phyloP scores from a whole-genome alignment of 2,329 filamentous ascomycete species.

The Fusarium fujikuroi region DNA sequence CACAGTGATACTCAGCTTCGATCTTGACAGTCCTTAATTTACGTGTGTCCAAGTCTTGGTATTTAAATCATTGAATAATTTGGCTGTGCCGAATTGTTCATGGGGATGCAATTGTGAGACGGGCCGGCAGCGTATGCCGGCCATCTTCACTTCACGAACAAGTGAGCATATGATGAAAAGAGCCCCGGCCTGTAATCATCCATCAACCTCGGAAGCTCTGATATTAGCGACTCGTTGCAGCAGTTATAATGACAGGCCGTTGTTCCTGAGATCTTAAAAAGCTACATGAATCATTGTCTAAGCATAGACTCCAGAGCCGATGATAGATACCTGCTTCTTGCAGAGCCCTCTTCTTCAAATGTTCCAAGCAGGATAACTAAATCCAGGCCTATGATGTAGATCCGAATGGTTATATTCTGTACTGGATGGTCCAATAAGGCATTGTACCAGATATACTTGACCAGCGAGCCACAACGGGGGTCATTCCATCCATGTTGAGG shows the following conservation, averaged over 20 bases:
- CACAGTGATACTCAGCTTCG: background rate
- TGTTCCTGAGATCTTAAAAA: background rate
- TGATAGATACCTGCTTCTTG: background rate
- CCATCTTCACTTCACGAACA: background rate
- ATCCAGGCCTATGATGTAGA: background rate
- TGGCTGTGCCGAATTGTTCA: too few relatives aligned
- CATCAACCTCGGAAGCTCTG: background rate
- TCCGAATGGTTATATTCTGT: background rate
- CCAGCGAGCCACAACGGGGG: background rate
- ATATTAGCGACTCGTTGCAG: background rate
- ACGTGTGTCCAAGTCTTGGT: too few relatives aligned
- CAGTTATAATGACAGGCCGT: background rate
- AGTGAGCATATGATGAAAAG: background rate
- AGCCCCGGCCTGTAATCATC: background rate
- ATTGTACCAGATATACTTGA: background rate
- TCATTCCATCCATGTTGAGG: background rate
- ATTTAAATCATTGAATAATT: background rate
- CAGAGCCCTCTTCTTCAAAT: background rate
- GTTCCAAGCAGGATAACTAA: background rate
- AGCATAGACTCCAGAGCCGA: background rate
- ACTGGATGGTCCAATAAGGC: background rate
- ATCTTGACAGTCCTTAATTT: background rate
- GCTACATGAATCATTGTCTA: background rate
- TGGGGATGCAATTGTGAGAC: background rate
- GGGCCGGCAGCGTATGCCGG: too few relatives aligned